Conservation (phyloP, 495 filamentous ascomycete species). For the Diplogelasinospora grovesii region DNA sequence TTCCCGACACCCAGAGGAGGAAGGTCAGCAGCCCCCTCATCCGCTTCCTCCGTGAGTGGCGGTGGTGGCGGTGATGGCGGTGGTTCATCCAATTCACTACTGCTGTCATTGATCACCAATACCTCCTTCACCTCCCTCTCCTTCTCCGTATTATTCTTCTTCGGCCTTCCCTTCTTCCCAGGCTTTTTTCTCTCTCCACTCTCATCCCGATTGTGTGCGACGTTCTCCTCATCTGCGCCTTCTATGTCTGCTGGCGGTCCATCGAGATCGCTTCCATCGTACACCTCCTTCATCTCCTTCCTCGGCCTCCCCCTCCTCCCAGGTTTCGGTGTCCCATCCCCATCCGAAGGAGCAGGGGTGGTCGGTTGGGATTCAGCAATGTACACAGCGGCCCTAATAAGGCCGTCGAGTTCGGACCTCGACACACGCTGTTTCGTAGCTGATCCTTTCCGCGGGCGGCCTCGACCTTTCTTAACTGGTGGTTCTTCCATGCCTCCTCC, state of each 20-base stretch:
- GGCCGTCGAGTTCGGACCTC: background rate
- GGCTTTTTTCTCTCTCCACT: background rate
- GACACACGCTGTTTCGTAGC: too few species aligned
- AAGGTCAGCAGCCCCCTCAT: too few species aligned
- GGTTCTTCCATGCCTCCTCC: background rate
- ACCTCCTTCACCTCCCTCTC: conserved; percentile 1
- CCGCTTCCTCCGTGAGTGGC: too few species aligned
- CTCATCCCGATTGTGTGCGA: background rate
- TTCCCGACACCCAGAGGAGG: too few species aligned
- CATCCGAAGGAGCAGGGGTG: too few species aligned
- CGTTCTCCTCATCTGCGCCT: background rate
- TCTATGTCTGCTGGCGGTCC: background rate
- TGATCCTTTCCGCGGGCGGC: conserved; percentile 12
- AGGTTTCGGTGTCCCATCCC: conserved; percentile 1
- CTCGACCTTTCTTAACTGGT: conserved; percentile 12
- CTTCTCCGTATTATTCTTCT: background rate
- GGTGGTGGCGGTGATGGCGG: too few species aligned
- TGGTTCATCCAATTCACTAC: too few species aligned
- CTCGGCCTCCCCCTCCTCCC: conserved; percentile 5
- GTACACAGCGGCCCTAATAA: background rate
- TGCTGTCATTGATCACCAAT: background rate
- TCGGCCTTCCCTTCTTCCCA: background rate
- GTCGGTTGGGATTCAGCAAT: background rate
- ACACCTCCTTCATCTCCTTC: background rate
- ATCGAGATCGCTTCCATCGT: too few species aligned